Conservation (phyloP, 2,329 filamentous ascomycete genomes). For the Aureobasidium lini region DNA sequence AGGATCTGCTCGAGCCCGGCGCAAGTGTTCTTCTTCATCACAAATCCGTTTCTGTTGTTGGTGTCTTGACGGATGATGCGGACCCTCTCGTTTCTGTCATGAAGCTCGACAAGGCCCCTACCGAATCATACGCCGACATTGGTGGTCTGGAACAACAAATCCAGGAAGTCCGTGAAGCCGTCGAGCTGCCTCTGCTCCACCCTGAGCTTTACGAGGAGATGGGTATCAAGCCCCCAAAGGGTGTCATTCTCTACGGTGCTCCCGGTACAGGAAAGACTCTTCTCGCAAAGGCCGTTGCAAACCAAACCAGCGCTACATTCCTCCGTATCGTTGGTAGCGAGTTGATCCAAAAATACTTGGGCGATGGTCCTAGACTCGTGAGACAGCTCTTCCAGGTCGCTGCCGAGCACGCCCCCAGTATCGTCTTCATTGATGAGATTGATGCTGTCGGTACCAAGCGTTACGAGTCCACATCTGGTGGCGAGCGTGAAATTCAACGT, state of each 20-base stretch:
- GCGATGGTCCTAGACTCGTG: constrained; percentile 88
- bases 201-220: constrained; percentile 99
- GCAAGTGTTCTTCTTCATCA: constrained; percentile 93
- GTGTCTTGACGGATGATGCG: constrained; percentile 91
- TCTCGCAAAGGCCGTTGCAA: constrained; percentile 92
- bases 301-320: constrained; percentile 98
- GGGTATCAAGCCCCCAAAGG: constrained; percentile 99
- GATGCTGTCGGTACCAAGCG: constrained; percentile 98
- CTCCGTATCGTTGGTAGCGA: constrained; percentile 94
- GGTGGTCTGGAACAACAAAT: constrained; percentile 93
- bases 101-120: constrained; percentile 98
- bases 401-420: constrained; percentile 90
- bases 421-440: constrained; percentile 99
- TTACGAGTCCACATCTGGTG: constrained; percentile 94
- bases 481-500: constrained; percentile 93
- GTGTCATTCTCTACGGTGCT: constrained; percentile 96
- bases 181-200: constrained; percentile 88
- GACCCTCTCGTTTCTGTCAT: constrained; percentile 96
- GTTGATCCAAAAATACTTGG: constrained; percentile 96
- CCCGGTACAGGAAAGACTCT: constrained; percentile 96
- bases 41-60: constrained; percentile 96
- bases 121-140: constrained; percentile 97
- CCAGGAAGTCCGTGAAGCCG: constrained; percentile 94
- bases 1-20: constrained; percentile 92
- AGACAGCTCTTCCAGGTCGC: constrained; percentile 95